phyloP scores from a whole-genome alignment of 306 rosid species.

The Acacia acuminata region DNA sequence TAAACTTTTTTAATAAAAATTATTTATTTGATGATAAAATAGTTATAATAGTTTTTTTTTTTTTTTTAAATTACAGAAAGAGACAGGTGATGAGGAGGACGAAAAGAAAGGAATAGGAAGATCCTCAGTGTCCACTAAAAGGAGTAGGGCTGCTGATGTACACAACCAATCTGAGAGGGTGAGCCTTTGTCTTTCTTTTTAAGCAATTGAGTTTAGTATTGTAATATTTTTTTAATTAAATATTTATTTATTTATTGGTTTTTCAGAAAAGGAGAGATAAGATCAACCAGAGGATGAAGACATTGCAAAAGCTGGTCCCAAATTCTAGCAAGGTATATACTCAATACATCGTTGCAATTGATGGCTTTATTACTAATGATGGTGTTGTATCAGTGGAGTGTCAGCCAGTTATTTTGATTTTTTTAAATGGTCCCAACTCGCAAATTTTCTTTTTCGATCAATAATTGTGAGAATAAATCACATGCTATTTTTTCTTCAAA shows the following conservation, averaged over 20 bases:
- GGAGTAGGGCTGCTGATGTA: conserved; percentile 86
- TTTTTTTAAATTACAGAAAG: neutral
- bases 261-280: conserved; percentile 94
- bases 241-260: neutral
- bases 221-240: neutral
- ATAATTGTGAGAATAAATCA: neutral
- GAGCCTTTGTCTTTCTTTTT: neutral
- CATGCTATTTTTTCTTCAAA: too few species aligned
- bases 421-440: neutral
- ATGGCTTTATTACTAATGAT: conserved; percentile 23
- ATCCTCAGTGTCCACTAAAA: conserved; percentile 64
- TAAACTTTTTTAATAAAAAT: neutral
- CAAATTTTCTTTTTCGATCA: neutral
- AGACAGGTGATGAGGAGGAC: conserved; percentile 52
- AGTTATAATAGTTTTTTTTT: neutral
- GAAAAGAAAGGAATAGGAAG: conserved; percentile 53
- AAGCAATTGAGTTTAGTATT: neutral
- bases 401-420: conserved; percentile 3
- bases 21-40: neutral
- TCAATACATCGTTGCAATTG: conserved; percentile 22
- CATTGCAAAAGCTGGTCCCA: conserved; percentile 97
- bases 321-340: conserved; percentile 91
- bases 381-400: neutral
- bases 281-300: conserved; percentile 95
- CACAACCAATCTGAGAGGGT: conserved; percentile 98